Base-by-base conservation (phyloP, 2,329 filamentous ascomycete species). In the Colletotrichum eleusines region DNA sequence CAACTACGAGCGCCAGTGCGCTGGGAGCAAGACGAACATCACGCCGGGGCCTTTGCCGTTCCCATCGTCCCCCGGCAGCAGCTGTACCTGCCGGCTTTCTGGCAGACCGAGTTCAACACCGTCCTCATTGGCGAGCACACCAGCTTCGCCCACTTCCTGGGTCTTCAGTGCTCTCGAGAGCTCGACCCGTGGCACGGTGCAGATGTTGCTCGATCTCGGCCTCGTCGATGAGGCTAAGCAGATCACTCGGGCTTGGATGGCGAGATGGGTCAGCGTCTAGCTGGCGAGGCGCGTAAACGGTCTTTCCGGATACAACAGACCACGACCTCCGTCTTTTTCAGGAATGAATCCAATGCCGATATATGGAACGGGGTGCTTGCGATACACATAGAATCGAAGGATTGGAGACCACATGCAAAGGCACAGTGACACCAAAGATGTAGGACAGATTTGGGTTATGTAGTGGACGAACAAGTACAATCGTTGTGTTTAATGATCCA, bases 181-280 rank as follows among this genome's bases (percentile, higher is more conserved):
- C 33, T 87, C 87, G 0, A 85, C 88, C 0, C 80, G 88, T 1
- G 88, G 88, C 0, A 86, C 86, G 0, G 82, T 84, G 1, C 88
- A 90, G 76, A 66, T 90, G 69, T 75, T 90, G 74, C 76, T 88
- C 55, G 84, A 85, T 42, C 67, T 89, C 76, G 88, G 88, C 0
- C 74, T 90, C 28, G 87, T 90, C 1, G 88, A 90, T 76, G 89
- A 90, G 77, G 88, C 88, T 0, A 90, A 90, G 79, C 75, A 84
- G 70, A 78, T 89, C 31, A 85, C 85, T 0, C 77, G 86, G 23
- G 84, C 82, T 3, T 90, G 88, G 88, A 90, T 90, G 88, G 87
- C 85, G 2, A 81, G 87, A 54, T 90, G 87, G 87, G 88, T 79
- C 5, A 75, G 69, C 11, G 60, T 73, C 6, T 73, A 31, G 20